Evolutionary conservation across 2,329 filamentous ascomycete genomes (phyloP).

Genomic region (Nigrospora sphaerica): DNA sequence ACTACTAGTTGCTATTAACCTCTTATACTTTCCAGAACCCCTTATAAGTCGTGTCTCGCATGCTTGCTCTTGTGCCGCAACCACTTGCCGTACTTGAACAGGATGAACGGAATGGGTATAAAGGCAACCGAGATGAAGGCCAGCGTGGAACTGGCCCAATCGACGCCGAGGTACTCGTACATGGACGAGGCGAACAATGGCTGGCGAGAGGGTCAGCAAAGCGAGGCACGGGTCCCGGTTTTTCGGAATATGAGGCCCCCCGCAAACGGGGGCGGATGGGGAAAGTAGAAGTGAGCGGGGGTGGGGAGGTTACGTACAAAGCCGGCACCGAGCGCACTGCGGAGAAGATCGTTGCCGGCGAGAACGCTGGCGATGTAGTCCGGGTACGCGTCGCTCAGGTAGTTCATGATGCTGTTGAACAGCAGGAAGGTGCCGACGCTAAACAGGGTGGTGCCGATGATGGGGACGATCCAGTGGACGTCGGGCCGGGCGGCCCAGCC

Average conservation of each 20-base stretch:
- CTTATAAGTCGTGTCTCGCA: constrained; percentile 13
- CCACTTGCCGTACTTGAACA: constrained; percentile 13
- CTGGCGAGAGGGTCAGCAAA: background rate
- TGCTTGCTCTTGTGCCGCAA: constrained; percentile 13
- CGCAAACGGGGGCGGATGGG: too few species aligned
- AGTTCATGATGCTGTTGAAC: constrained; percentile 17
- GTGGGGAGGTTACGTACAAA: constrained; percentile 8
- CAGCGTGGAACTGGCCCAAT: constrained; percentile 13
- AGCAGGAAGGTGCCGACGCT: constrained; percentile 13
- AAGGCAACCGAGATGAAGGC: constrained; percentile 14
- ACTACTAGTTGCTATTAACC: too few species aligned
- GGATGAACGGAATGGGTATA: constrained; percentile 14
- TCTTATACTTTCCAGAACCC: background rate
- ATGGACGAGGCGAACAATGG: constrained; percentile 13
- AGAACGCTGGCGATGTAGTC: constrained; percentile 13
- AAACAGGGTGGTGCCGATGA: constrained; percentile 43
- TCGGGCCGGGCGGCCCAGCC: constrained; percentile 45
- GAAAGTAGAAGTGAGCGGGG: too few species aligned
- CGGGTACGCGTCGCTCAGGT: constrained; percentile 14
- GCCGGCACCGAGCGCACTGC: constrained; percentile 11
- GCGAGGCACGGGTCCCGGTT: too few species aligned
- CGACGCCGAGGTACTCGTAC: constrained; percentile 12
- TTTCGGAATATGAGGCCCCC: too few species aligned
- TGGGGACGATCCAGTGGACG: constrained; percentile 50
- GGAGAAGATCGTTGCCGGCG: constrained; percentile 14